Evolutionary conservation across 805 yeast genomes (phyloP), one percentile per base, ranked within the genome.

Genomic region (Yueomyces sinensis): DNA sequence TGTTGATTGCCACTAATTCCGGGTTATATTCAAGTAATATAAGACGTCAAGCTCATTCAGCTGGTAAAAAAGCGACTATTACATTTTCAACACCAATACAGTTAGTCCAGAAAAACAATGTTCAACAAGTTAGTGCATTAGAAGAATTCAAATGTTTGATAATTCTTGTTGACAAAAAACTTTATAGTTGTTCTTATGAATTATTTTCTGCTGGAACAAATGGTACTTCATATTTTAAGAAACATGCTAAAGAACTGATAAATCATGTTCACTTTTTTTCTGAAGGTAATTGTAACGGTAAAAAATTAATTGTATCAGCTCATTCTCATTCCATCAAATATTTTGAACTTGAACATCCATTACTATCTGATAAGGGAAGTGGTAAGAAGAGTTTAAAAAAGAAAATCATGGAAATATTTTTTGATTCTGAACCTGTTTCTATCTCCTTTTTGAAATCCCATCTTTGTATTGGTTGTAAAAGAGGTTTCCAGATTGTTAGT

Each of bases 401-500:
- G 37, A 82, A 78, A 35, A 68, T 74, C 13, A 70, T 74, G 32
- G 96, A 91, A 48, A 77, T 89, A 25, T 67, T 68, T 19, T 84
- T 91, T 54, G 76, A 74, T 31, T 79, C 94, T 4, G 97, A 91
- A 46, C 94, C 95, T 2, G 81, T 89, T 24, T 80, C 94, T 6
- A 78, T 91, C 14, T 86, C 95, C 18, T 89, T 89, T 51, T 65
- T 91, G 58, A 83, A 86, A 52, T 76, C 87, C 4, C 82, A 80
- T 49, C 62, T 91, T 41, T 89, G 96, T 63, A 81, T 91, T 43
- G 98, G 98, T 18, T 91, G 98, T 50, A 78, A 94, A 20, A 83
- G 80, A 54, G 98, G 98, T 0, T 91, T 91, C 63, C 97, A 91
- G 61, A 84, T 91, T 49, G 86, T 91, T 27, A 80, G 93, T 14